phyloP scores from a whole-genome alignment of 495 filamentous ascomycete species.

The Geopyxis carbonaria region DNA sequence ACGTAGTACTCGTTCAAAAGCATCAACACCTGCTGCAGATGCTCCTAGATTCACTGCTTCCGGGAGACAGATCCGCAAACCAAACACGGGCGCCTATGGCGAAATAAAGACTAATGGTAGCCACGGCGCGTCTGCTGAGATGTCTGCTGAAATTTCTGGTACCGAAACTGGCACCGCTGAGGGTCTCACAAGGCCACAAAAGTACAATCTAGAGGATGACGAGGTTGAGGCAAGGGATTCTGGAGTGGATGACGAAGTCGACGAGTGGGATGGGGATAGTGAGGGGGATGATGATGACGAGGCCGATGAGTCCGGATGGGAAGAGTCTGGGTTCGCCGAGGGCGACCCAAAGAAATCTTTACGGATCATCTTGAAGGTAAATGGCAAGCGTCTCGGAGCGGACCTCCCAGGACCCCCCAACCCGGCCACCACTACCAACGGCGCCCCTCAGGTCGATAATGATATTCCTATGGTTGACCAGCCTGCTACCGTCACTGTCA shows the following conservation, averaged over 20 bases:
- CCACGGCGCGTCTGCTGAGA: conserved; percentile 16
- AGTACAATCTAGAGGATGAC: too few relatives aligned
- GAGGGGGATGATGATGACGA: conserved; percentile 19
- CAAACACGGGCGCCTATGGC: conserved; percentile 56
- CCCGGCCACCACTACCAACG: too few relatives aligned
- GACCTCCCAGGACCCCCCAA: too few relatives aligned
- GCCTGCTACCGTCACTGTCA: too few relatives aligned
- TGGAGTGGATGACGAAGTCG: conserved; percentile 39
- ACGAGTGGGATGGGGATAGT: conserved; percentile 25
- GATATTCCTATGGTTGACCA: too few relatives aligned
- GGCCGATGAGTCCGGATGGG: conserved; percentile 15
- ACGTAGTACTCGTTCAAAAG: conserved; percentile 34
- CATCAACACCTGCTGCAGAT: conserved; percentile 43
- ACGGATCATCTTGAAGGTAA: conserved; percentile 21
- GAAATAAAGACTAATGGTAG: conserved; percentile 22
- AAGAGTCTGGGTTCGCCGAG: conserved; percentile 10
- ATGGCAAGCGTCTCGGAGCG: conserved; percentile 12
- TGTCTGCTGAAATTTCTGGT: conserved; percentile 11
- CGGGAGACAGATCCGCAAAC: conserved; percentile 59
- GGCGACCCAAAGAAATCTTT: conserved; percentile 15
- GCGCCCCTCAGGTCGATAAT: too few relatives aligned
- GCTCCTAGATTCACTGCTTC: conserved; percentile 80
- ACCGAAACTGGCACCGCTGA: too few relatives aligned
- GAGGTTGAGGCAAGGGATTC: too few relatives aligned
- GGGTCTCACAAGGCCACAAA: too few relatives aligned